A percentile compares a stretch with the other conserved stretches of the same genome.
Conservation (phyloP, 257 asterid species). For the Plantago elongata region DNA sequence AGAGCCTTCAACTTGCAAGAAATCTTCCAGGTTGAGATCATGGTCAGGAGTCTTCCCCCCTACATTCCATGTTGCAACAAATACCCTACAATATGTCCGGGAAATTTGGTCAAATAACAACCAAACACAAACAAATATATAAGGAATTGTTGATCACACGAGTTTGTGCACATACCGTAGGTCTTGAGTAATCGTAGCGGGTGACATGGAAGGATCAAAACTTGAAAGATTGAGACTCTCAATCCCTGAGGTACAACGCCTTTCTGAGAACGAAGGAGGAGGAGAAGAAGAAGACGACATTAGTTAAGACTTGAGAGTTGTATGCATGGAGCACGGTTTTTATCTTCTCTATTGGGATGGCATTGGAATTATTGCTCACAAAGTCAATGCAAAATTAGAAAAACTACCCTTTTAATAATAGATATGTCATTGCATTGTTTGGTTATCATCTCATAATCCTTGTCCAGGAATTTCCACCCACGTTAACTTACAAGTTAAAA, state of each 20-base stretch:
- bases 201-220: conserved; percentile 45
- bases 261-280: conserved; percentile 44
- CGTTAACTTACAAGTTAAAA: too few species aligned
- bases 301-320: neutral
- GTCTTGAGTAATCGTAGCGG: conserved; percentile 44
- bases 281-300: conserved; percentile 5
- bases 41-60: conserved; percentile 79
- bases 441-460: neutral
- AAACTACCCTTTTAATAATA: neutral
- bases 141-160: neutral
- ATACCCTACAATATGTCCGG: conserved; percentile 41
- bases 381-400: conserved; percentile 15
- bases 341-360: conserved; percentile 7
- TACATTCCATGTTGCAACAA: conserved; percentile 91
- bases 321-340: conserved; percentile 1
- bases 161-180: conserved; percentile 40
- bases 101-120: neutral
- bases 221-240: conserved; percentile 56
- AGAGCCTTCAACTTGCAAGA: conserved; percentile 85
- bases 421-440: neutral
- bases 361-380: conserved; percentile 7
- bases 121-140: neutral
- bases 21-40: conserved; percentile 75
- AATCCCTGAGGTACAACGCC: conserved; percentile 42
- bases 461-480: too few species aligned